Evolutionary conservation across 805 yeast species (phyloP).

Genomic region (Helenozyma baotianmanensis): DNA sequence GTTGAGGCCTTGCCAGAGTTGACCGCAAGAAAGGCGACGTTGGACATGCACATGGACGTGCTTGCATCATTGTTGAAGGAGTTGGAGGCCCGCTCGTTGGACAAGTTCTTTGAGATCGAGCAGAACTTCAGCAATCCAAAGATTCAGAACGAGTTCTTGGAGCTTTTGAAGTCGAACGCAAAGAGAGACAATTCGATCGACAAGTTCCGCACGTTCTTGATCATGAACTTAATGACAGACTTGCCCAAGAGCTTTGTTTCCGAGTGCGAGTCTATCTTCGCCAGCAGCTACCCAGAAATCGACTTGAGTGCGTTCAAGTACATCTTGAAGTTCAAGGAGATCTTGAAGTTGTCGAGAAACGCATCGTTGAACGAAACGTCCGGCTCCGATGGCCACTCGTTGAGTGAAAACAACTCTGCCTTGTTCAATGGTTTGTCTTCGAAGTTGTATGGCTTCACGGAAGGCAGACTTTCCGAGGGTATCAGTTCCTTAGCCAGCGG

Average conservation of each 20-base stretch:
- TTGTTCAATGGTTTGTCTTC: conserved; percentile 70
- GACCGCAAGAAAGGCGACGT: conserved; percentile 78
- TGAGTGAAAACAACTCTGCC: conserved; percentile 45
- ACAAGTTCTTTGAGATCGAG: conserved; percentile 90
- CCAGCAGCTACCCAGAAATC: conserved; percentile 41
- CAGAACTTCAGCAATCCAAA: conserved; percentile 67
- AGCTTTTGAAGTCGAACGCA: conserved; percentile 47
- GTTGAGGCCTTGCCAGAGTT: conserved; percentile 90
- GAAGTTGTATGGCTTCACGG: conserved; percentile 74
- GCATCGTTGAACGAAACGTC: conserved; percentile 17
- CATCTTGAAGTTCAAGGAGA: conserved; percentile 76
- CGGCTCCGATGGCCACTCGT: conserved; percentile 24
- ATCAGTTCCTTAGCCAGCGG: conserved; percentile 86
- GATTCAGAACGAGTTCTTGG: conserved; percentile 56
- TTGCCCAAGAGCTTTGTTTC: conserved; percentile 27
- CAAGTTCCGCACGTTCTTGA: conserved; percentile 83
- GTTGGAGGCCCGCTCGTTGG: conserved; percentile 80
- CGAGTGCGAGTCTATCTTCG: conserved; percentile 62
- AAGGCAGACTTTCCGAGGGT: conserved; percentile 81
- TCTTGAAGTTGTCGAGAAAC: conserved; percentile 45
- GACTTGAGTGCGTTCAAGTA: conserved; percentile 66
- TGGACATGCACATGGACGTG: conserved; percentile 97
- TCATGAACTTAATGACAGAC: conserved; percentile 56
- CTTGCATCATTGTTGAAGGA: conserved; percentile 79
- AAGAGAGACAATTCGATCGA: conserved; percentile 64